Base-by-base conservation (phyloP, 352 stramenopile species). In the Globisporangium alternatum region DNA sequence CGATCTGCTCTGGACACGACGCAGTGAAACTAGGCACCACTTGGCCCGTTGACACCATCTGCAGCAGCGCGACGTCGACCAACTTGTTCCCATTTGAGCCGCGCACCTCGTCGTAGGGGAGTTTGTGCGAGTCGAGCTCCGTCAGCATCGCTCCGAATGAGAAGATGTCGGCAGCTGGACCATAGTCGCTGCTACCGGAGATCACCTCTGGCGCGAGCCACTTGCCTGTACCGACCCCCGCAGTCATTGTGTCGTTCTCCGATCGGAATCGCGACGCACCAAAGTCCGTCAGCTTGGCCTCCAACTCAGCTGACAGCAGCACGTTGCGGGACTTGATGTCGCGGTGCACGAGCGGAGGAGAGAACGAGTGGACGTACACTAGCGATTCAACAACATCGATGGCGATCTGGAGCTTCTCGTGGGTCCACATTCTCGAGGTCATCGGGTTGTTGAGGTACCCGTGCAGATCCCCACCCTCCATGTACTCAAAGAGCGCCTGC, bases 211-310 rank as follows among this genome's bases (percentile, higher is more conserved):
- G 81, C 0, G 81, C 79, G 2, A 88, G 58, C 81, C 81, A 91
- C 1, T 69, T 66, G 8, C 72, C 64, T 0, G 82, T 89, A 0
- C 82, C 82, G 0, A 88, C 74, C 0, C 71, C 69, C 1, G 65
- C 55, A n/a, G 77, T 90, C 81, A 90, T 89, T 2, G 74, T 85
- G 22, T 76, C 69, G 4, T 80, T 56, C 22, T 69, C 58, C 3
- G 71, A 79, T n/a, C 74, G 68, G 51, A 74, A 79, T 1, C 78
- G 66, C 28, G 81, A 78, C 13, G 71, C 67, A 1, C 80, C 82
- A 68, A 91, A 91, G 67, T 89, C 82, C 0, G 76, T 79, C 41
- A 91, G 56, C 47, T 91, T 89, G n/a, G 78, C 78, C n/a, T 72
- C 53, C 56, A 82, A 68, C 0, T 78, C n/a, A n/a, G n/a, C 67